These are phyloP conservation scores for Colletotrichum agaves DNA, from an alignment of 2,329 filamentous ascomycete genomes.

Conservation along the genomic window DNA sequence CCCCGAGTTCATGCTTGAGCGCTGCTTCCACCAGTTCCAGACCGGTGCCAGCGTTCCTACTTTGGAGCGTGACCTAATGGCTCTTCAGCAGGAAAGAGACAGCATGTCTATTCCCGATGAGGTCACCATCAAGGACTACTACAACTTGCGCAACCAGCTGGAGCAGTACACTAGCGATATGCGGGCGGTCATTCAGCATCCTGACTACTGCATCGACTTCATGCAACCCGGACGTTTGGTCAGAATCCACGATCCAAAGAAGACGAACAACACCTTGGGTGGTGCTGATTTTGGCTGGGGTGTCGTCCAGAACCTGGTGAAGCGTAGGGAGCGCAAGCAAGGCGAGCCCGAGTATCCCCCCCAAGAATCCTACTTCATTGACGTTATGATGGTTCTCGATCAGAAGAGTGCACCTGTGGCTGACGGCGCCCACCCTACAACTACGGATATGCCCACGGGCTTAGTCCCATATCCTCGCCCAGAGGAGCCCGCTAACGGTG, in stretches of 20 bases:
- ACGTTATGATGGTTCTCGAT: constrained; percentile 77
- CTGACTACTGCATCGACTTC: constrained; percentile 85
- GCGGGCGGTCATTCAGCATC: constrained; percentile 90
- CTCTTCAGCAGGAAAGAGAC: constrained; percentile 80
- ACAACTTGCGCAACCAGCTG: constrained; percentile 86
- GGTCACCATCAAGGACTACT: constrained; percentile 91
- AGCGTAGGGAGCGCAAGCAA: constrained; percentile 73
- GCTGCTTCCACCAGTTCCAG: constrained; percentile 98
- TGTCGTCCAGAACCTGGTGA: constrained; percentile 79
- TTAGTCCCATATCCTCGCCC: constrained; percentile 71
- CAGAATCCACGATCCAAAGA: constrained; percentile 78
- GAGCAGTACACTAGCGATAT: constrained; percentile 88
- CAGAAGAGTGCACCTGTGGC: constrained; percentile 60
- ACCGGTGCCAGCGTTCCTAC: constrained; percentile 88
- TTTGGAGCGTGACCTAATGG: constrained; percentile 84
- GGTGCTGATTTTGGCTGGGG: constrained; percentile 95
- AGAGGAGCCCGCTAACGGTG: constrained; percentile 58
- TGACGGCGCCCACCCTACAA: constrained; percentile 46
- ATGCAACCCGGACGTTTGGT: constrained; percentile 89
- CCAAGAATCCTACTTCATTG: constrained; percentile 83
- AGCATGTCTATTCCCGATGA: constrained; percentile 86
- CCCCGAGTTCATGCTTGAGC: constrained; percentile 98
- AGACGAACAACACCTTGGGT: constrained; percentile 48
- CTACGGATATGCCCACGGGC: constrained; percentile 68
- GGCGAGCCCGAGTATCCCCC: constrained; percentile 75